These are phyloP conservation scores for Naematelia encephala DNA, from an alignment of 768 basidiomycete species.

Conservation along the genomic window DNA sequence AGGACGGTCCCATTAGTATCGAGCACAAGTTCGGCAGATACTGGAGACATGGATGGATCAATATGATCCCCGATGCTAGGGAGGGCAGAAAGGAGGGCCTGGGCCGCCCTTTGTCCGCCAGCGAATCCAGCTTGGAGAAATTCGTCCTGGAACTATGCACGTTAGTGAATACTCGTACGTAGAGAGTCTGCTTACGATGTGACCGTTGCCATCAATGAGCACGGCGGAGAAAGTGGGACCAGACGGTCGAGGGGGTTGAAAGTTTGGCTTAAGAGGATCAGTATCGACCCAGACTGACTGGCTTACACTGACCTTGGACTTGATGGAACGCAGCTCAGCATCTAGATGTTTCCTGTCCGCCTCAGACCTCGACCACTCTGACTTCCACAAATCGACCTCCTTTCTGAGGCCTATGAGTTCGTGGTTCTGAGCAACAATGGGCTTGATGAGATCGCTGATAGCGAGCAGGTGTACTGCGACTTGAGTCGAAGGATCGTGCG, in stretches of 20 bases:
- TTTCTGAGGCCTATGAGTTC: slow-evolving; percentile 28
- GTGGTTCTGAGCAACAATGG: slow-evolving; percentile 18
- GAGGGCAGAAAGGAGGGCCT: slow-evolving; percentile 30
- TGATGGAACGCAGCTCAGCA: slow-evolving; percentile 5
- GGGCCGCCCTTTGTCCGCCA: slow-evolving; percentile 43
- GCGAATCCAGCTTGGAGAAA: slow-evolving; percentile 29
- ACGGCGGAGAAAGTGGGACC: slow-evolving; percentile 20
- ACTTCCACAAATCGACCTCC: slow-evolving; percentile 35
- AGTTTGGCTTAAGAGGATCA: not conserved
- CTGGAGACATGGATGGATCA: not conserved
- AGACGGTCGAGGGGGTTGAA: not conserved
- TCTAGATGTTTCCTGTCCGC: slow-evolving; percentile 19
- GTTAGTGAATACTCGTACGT: not conserved
- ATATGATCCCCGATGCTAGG: slow-evolving; percentile 1
- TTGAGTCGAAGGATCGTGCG: slow-evolving; percentile 12
- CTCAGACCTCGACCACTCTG: slow-evolving; percentile 17
- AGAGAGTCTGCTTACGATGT: slow-evolving; percentile 26
- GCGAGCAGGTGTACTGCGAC: slow-evolving; percentile 19
- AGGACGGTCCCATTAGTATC: slow-evolving; percentile 2
- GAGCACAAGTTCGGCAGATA: slow-evolving; percentile 15
- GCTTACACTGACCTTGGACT: slow-evolving; percentile 18
- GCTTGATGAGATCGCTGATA: slow-evolving; percentile 13
- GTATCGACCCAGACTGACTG: not conserved
- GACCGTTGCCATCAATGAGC: slow-evolving; percentile 40
- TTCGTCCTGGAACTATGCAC: slow-evolving; percentile 32